These are phyloP conservation scores for Globisporangium uncinulatum DNA, from an alignment of 352 stramenopile species.

Conservation along the genomic window DNA sequence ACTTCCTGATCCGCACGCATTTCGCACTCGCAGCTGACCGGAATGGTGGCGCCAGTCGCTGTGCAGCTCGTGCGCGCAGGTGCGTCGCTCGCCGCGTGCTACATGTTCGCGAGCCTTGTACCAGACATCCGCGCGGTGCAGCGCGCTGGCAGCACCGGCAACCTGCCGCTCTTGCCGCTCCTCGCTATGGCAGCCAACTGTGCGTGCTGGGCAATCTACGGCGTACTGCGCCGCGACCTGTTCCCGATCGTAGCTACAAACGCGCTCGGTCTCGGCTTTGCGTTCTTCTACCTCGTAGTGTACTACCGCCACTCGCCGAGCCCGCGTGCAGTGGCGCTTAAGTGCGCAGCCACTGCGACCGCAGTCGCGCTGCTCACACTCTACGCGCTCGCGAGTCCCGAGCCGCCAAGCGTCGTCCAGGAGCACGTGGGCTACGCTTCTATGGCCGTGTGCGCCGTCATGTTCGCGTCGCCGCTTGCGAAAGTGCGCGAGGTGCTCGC, in stretches of 20 bases:
- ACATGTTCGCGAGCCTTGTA: conserved; percentile 41
- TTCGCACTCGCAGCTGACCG: not conserved
- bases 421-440: conserved; percentile 45
- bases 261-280: conserved; percentile 32
- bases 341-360: conserved; percentile 19
- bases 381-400: conserved; percentile 25
- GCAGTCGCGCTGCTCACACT: conserved; percentile 29
- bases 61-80: conserved; percentile 30
- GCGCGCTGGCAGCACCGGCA: conserved; percentile 13
- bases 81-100: conserved; percentile 35
- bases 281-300: conserved; percentile 37
- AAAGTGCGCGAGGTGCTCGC: conserved; percentile 41
- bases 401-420: conserved; percentile 21
- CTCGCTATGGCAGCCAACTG: conserved; percentile 65
- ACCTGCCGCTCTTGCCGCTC: conserved; percentile 27
- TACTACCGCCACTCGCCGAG: conserved; percentile 26
- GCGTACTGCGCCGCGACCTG: conserved; percentile 36
- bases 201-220: conserved; percentile 49
- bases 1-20: not conserved
- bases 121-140: conserved; percentile 33
- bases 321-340: conserved; percentile 12
- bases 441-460: conserved; percentile 48
- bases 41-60: conserved; percentile 18
- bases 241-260: conserved; percentile 55
- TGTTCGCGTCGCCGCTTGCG: conserved; percentile 57